Base-by-base conservation (phyloP, 345 rosid genomes). In the Alliaria petiolata region DNA sequence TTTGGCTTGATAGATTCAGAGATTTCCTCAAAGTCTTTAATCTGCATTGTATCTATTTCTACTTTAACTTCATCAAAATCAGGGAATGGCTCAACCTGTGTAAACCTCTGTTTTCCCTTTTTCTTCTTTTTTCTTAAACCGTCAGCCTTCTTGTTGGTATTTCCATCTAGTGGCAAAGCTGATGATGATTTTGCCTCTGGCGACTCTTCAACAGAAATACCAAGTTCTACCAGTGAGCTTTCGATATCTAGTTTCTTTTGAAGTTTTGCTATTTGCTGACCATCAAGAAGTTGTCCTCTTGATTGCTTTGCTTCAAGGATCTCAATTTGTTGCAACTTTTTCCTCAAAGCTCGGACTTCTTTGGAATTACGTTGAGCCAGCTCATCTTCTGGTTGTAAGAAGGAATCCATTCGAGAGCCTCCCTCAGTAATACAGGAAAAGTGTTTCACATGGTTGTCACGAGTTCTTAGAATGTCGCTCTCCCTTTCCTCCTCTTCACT, bases 311-410 rank as follows among this genome's bases (percentile, higher is more conserved):
- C 76, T 83, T 91, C 96, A 26, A 95, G 99, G 82, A 87, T 87
- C 82, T 91, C 99, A 72, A 95, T 88, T 72, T 95, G 99, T 79
- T 91, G 99, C 84, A 95, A 71, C 74, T 95, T 95, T 71, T 91
- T 95, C 77, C 87, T 64, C 51, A 95, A 75, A 74, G 89, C 93
- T 35, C 96, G 90, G 67, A 88, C 85, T 80, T 85, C 90, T 72
- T 87, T 88, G 60, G 78, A 69, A 35, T 81, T 73, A 33, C 79
- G 85, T 58, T 72, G 81, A 67, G 72, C 68, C 26, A 77, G 80
- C 74, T 91, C 85, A 53, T 78, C 88, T 70, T 77, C 75, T 28
- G 86, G 82, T 46, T 83, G 86, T 31, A 91, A 67, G 75, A 89
- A 89, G 5, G 88, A 88, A 60, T 87, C 89, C 62, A 70, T 69